phyloP scores from a whole-genome alignment of 352 stramenopile species.

The Elongisporangium anandrum region DNA sequence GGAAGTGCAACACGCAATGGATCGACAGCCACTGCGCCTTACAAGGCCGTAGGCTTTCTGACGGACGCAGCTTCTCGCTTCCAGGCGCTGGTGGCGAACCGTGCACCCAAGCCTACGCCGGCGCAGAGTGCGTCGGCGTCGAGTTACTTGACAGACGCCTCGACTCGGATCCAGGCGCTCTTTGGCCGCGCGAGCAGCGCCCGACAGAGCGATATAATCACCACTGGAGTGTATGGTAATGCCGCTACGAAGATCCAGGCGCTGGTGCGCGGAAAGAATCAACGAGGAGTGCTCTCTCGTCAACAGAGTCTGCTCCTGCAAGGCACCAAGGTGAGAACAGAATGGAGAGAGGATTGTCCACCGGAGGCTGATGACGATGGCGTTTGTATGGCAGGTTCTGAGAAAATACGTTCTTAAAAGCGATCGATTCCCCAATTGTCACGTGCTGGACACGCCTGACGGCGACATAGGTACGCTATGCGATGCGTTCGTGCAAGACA shows the following conservation, averaged over 20 bases:
- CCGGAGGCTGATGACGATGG: not conserved
- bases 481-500: not conserved
- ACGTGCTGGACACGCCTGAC: constrained; percentile 57
- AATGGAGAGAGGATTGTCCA: not conserved
- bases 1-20: not conserved
- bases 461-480: constrained; percentile 49
- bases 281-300: constrained; percentile 38
- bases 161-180: constrained; percentile 6
- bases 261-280: constrained; percentile 51
- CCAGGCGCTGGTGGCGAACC: constrained; percentile 25
- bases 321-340: constrained; percentile 52
- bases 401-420: constrained; percentile 85
- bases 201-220: constrained; percentile 18
- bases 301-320: constrained; percentile 59
- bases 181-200: constrained; percentile 6
- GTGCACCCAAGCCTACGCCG: constrained; percentile 1
- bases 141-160: constrained; percentile 1
- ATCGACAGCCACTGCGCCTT: not conserved
- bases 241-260: constrained; percentile 70
- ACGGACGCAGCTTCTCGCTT: constrained; percentile 33
- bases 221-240: not conserved
- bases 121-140: not conserved
- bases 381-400: constrained; percentile 33
- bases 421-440: constrained; percentile 76
- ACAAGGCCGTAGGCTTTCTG: constrained; percentile 10